Conservation (phyloP, 805 yeast genomes). For the Saccharomycopsis sp. region DNA sequence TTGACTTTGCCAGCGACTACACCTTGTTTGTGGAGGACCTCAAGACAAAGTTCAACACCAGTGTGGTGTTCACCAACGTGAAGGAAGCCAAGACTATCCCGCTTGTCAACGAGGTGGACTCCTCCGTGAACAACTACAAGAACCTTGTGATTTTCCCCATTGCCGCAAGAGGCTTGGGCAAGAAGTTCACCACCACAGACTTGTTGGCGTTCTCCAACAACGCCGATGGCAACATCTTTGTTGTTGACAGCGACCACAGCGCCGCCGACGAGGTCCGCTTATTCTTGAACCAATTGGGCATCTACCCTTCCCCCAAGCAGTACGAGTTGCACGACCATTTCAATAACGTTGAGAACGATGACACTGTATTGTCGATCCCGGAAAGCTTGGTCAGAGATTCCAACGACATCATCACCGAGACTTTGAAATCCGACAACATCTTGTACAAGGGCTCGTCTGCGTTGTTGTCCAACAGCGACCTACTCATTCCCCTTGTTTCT, state of each 20-base stretch:
- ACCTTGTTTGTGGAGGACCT: constrained; percentile 23
- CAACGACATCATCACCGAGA: constrained; percentile 16
- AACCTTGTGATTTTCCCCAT: constrained; percentile 54
- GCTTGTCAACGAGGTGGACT: constrained; percentile 15
- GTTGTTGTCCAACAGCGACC: constrained; percentile 56
- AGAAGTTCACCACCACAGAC: constrained; percentile 34
- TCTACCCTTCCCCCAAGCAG: constrained; percentile 72
- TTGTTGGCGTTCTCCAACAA: constrained; percentile 50
- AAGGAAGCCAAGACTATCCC: constrained; percentile 22
- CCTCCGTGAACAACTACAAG: constrained; percentile 33
- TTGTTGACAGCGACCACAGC: constrained; percentile 44
- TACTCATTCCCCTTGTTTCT: constrained; percentile 57
- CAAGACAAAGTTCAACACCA: constrained; percentile 19
- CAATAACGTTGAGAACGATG: constrained; percentile 26
- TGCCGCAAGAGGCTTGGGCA: constrained; percentile 35
- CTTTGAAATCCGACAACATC: constrained; percentile 23
- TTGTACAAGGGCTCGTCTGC: constrained; percentile 55
- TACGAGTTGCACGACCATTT: constrained; percentile 61
- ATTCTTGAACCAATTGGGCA: constrained; percentile 72
- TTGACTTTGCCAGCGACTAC: constrained; percentile 21
- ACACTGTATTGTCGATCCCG: constrained; percentile 23
- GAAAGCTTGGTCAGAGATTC: constrained; percentile 19
- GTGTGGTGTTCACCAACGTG: constrained; percentile 22
- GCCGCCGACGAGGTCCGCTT: constrained; percentile 54
- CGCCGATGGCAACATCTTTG: constrained; percentile 68